Evolutionary conservation across 805 yeast species (phyloP).

Genomic region (Ogataea sp.): DNA sequence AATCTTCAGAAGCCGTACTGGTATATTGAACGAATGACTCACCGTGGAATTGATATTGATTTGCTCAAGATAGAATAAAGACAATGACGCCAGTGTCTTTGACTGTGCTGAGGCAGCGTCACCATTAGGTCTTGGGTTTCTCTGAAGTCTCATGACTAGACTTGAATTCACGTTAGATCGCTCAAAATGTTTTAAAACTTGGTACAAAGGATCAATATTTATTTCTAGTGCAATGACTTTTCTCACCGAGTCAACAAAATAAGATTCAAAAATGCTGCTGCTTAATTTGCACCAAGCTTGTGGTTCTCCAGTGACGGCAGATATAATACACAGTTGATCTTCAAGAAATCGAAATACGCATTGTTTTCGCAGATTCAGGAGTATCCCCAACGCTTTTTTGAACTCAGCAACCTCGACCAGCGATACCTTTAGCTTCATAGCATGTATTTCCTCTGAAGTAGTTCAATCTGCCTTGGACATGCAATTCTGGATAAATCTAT

Average conservation of each 20-base stretch:
- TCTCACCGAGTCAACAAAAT: constrained; percentile 43
- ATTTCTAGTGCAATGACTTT: constrained; percentile 52
- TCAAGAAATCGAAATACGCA: constrained; percentile 52
- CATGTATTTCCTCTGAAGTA: not conserved
- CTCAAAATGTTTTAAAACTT: constrained; percentile 50
- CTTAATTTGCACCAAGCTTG: constrained; percentile 61
- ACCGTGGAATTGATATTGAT: constrained; percentile 35
- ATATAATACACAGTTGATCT: constrained; percentile 39
- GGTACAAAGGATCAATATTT: constrained; percentile 51
- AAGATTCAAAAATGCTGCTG: constrained; percentile 36
- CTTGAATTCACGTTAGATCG: constrained; percentile 39
- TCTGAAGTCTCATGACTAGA: constrained; percentile 43
- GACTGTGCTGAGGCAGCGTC: not conserved
- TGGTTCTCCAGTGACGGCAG: constrained; percentile 47
- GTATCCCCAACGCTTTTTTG: constrained; percentile 15
- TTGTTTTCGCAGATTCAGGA: constrained; percentile 39
- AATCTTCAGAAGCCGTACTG: constrained; percentile 54
- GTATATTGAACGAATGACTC: constrained; percentile 61
- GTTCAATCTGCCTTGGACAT: not conserved
- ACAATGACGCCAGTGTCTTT: constrained; percentile 39
- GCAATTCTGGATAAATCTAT: too few relatives aligned
- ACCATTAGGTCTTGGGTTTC: constrained; percentile 18
- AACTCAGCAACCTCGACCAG: constrained; percentile 15
- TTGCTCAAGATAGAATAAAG: constrained; percentile 45
- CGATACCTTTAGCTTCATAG: constrained; percentile 20